phyloP scores from a whole-genome alignment of 2,329 filamentous ascomycete genomes.

The Arachnopeziza araneosa region DNA sequence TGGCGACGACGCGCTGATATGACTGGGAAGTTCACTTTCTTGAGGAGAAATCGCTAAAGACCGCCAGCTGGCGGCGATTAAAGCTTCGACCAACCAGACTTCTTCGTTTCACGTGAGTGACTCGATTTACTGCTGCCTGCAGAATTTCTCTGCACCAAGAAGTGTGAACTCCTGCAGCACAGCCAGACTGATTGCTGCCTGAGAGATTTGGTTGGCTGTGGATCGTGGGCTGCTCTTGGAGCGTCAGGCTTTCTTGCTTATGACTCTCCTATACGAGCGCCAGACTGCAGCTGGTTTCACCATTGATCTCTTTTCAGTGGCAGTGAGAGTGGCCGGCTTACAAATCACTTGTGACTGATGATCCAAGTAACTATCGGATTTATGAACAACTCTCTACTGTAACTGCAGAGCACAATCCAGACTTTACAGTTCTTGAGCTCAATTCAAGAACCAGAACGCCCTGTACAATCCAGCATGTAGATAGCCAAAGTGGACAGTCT shows the following conservation, averaged over 20 bases:
- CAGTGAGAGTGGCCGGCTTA: no score
- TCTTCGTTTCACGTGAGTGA: slow-evolving; percentile 1
- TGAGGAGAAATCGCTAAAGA: neutral
- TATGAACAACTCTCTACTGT: no score
- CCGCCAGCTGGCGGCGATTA: neutral
- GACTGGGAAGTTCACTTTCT: no score
- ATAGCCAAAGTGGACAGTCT: no score
- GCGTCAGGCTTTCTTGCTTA: slow-evolving; percentile 12
- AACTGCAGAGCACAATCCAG: no score
- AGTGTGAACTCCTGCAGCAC: neutral
- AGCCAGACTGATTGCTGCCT: slow-evolving; percentile 16
- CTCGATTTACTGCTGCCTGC: slow-evolving; percentile 10
- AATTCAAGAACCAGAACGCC: no score
- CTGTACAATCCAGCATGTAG: no score
- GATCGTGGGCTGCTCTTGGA: neutral
- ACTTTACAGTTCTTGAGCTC: no score
- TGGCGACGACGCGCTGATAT: neutral
- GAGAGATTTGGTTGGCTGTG: slow-evolving; percentile 35
- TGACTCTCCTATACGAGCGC: slow-evolving; percentile 11
- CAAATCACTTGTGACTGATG: no score
- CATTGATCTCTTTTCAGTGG: no score
- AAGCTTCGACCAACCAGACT: slow-evolving; percentile 12
- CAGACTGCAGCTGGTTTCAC: no score
- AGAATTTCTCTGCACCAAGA: slow-evolving; percentile 11
- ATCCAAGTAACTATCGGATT: no score